phyloP scores from a whole-genome alignment of 371 early-diverging fungal genomes.

The Apophysomyces elegans region DNA sequence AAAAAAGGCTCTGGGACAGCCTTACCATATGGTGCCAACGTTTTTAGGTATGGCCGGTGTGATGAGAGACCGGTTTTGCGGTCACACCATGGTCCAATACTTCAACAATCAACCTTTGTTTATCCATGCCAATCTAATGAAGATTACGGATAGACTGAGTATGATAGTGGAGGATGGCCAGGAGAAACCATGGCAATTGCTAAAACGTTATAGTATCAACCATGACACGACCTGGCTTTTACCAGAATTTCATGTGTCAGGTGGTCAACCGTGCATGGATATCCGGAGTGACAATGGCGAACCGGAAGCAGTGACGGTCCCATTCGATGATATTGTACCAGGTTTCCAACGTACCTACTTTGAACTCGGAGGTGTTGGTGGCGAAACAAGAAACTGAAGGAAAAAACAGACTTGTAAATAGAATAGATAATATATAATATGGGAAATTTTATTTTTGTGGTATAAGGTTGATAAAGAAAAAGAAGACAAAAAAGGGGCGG shows the following conservation, averaged over 20 bases:
- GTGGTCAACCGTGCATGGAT: slow-evolving; percentile 50
- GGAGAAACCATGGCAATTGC: slow-evolving; percentile 42
- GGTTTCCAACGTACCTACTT: slow-evolving; percentile 40
- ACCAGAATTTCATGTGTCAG: slow-evolving; percentile 38
- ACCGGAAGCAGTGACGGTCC: slow-evolving; percentile 31
- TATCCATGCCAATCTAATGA: slow-evolving; percentile 49
- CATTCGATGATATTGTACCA: slow-evolving; percentile 33
- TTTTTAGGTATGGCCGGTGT: slow-evolving; percentile 51
- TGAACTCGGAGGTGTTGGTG: slow-evolving; percentile 47
- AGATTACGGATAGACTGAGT: slow-evolving; percentile 35
- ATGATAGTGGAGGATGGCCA: slow-evolving; percentile 25
- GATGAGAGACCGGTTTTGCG: slow-evolving; percentile 40
- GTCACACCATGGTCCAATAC: slow-evolving; percentile 53
- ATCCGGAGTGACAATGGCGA: slow-evolving; percentile 35
- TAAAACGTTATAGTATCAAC: slow-evolving; percentile 37
- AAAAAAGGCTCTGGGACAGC: slow-evolving; percentile 28
- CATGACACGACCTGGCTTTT: slow-evolving; percentile 31
- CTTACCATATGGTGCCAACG: slow-evolving; percentile 40
- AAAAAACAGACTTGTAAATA: not conserved
- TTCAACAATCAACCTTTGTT: slow-evolving; percentile 32
- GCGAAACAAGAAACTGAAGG: slow-evolving; percentile 30
- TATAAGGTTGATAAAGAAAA: slow-evolving; percentile 11
- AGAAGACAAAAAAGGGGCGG: not conserved
- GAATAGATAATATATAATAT: not conserved
- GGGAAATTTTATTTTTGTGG: slow-evolving; percentile 9